Evolutionary conservation across 805 yeast genomes (phyloP).

Genomic region (Saccharomyces eubayanus): DNA sequence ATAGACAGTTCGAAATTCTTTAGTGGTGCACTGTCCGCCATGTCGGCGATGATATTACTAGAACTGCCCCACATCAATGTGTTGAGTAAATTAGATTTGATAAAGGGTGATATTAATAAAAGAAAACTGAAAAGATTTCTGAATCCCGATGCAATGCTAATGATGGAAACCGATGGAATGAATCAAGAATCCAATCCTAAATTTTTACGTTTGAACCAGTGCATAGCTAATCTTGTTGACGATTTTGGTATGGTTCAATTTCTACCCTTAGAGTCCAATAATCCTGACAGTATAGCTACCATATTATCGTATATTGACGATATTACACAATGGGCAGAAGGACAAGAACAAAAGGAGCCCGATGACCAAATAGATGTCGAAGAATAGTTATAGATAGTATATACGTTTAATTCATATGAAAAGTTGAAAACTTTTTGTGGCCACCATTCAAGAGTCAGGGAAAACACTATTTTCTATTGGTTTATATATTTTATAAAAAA

Average conservation of each 20-base stretch:
- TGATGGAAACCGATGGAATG: constrained; percentile 43
- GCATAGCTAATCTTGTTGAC: constrained; percentile 85
- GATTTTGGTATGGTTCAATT: constrained; percentile 99
- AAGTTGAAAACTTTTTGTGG: not conserved
- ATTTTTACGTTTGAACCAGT: constrained; percentile 62
- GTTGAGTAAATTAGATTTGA: constrained; percentile 76
- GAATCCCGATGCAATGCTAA: constrained; percentile 82
- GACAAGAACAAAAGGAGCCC: constrained; percentile 96
- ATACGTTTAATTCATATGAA: not conserved
- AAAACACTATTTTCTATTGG: not conserved
- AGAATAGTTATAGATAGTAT: constrained; percentile 35
- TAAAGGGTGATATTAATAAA: constrained; percentile 68
- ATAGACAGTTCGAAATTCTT: constrained; percentile 87
- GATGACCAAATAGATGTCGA: constrained; percentile 64
- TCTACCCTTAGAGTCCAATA: constrained; percentile 75
- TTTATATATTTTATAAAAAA: not conserved
- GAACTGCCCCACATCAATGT: constrained; percentile 94
- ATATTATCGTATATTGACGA: constrained; percentile 91
- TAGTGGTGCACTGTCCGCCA: constrained; percentile 91
- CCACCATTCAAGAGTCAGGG: not conserved
- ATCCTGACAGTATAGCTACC: constrained; percentile 66
- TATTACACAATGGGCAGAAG: constrained; percentile 94
- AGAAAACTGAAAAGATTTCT: constrained; percentile 74
- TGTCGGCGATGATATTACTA: constrained; percentile 94
- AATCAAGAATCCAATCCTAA: constrained; percentile 43